phyloP scores from a whole-genome alignment of 495 filamentous ascomycete genomes.

The Neurospora sp. region DNA sequence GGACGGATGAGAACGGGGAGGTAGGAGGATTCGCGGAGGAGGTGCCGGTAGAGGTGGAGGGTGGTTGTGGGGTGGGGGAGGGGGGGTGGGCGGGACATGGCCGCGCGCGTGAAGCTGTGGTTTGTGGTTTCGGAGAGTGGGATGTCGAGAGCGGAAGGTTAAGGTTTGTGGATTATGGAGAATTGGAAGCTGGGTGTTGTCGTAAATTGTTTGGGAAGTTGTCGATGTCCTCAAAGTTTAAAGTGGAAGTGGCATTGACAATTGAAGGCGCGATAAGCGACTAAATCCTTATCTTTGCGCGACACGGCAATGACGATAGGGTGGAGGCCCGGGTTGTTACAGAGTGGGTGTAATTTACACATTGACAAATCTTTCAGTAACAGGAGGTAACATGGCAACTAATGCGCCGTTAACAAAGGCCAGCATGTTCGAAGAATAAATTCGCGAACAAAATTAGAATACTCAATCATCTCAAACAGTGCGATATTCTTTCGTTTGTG shows the following conservation, averaged over 20 bases:
- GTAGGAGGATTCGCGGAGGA: constrained; percentile 78
- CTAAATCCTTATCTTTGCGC: background rate
- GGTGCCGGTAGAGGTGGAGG: constrained; percentile 59
- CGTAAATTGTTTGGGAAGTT: background rate
- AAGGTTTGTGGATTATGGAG: too few species aligned
- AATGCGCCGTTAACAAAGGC: too few species aligned
- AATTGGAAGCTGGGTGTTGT: background rate
- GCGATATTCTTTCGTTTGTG: too few species aligned
- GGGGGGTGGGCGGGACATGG: constrained; percentile 15
- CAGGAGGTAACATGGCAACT: background rate
- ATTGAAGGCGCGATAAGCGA: background rate
- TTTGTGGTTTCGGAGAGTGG: background rate
- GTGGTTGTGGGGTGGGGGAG: constrained; percentile 30
- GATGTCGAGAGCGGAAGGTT: background rate
- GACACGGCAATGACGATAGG: background rate
- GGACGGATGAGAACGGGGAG: constrained; percentile 58
- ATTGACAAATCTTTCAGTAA: too few species aligned
- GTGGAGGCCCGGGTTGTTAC: background rate
- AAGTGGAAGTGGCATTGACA: background rate
- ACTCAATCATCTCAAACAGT: too few species aligned
- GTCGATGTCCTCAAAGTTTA: background rate
- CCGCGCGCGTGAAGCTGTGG: background rate
- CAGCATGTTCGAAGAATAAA: too few species aligned
- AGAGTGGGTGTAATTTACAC: background rate
- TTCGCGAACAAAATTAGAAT: too few species aligned